Evolutionary conservation across 2,329 filamentous ascomycete genomes (phyloP), one percentile per base, ranked within the genome.

Genomic region (Corniculantispora saksenae): DNA sequence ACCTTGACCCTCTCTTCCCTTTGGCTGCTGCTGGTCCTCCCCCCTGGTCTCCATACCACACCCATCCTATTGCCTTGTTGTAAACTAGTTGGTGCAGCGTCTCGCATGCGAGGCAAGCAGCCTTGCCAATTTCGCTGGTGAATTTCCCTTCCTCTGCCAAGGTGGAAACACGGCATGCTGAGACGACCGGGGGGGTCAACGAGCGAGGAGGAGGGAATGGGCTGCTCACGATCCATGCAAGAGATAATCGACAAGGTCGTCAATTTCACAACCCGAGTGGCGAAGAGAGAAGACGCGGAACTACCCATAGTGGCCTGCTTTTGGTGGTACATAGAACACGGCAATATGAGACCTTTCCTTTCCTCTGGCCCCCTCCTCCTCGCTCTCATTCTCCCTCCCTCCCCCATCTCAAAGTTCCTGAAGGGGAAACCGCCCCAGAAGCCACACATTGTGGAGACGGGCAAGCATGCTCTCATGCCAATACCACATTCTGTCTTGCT

Each of bases 301-400:
- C 35, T 29, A 51, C 32, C 32, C 32, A 61, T 23, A 4, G 40
- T 21, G 7, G 10, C 40, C 56, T 21, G 19, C 23, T 53, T 17
- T 9, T 21, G 29, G 40, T 19, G 2, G 29, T 35, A 17, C 25
- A 10, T 35, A 21, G n/a, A 57, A 19, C 32, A 60, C 57, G 45
- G 47, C 58, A 61, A 27, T 27, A 50, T 61, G 58, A 61, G 58
- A 61, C 56, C 56, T 48, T 32, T n/a, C n/a, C n/a, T n/a, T n/a
- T n/a, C n/a, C n/a, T n/a, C n/a, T 59, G 38, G 19, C 54, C n/a
- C 15, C 21, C 40, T n/a, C 43, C 45, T 38, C 35, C 35, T 38
- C 35, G 8, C 13, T 13, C 35, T 38, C 13, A 13, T 25, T 29
- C 54, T 29, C 8, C 25, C 40, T 29, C 43, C 45, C 43, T 60